Evolutionary conservation across 2,329 filamentous ascomycete genomes (phyloP).

Genomic region (Albophoma yamanashiensis): DNA sequence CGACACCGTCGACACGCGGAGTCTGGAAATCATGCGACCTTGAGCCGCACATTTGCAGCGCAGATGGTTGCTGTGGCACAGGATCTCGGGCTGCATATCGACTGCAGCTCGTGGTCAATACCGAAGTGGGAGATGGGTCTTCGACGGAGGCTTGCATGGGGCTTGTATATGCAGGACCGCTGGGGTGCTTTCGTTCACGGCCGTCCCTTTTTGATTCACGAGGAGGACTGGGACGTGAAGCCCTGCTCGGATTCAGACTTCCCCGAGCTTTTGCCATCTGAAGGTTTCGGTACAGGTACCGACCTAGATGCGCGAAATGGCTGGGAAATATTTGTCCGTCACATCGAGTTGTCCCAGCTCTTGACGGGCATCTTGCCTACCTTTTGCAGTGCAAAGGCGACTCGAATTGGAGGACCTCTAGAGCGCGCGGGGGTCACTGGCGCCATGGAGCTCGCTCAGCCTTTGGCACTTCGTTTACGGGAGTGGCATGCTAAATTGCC

Average conservation of each 20-base stretch:
- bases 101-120: constrained; percentile 52
- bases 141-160: constrained; percentile 52
- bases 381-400: constrained; percentile 31
- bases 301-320: constrained; percentile 33
- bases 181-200: constrained; percentile 49
- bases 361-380: constrained; percentile 38
- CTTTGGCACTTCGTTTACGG: constrained; percentile 19
- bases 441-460: constrained; percentile 21
- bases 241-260: constrained; percentile 24
- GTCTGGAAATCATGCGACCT: constrained; percentile 11
- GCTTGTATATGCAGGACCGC: constrained; percentile 54
- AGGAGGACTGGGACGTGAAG: constrained; percentile 43
- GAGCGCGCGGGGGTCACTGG: constrained; percentile 21
- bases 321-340: constrained; percentile 36
- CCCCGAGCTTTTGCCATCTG: constrained; percentile 23
- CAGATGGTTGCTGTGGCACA: constrained; percentile 47
- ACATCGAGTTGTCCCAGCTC: constrained; percentile 38
- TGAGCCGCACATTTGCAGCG: constrained; percentile 36
- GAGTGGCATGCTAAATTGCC: constrained; percentile 37
- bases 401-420: constrained; percentile 15
- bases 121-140: constrained; percentile 53
- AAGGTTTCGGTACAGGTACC: constrained; percentile 24
- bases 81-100: constrained; percentile 48
- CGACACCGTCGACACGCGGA: constrained; percentile 28
- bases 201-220: constrained; percentile 41